Base-by-base conservation (phyloP, 371 early-diverging fungal genomes). In the Vavraia culicis region DNA sequence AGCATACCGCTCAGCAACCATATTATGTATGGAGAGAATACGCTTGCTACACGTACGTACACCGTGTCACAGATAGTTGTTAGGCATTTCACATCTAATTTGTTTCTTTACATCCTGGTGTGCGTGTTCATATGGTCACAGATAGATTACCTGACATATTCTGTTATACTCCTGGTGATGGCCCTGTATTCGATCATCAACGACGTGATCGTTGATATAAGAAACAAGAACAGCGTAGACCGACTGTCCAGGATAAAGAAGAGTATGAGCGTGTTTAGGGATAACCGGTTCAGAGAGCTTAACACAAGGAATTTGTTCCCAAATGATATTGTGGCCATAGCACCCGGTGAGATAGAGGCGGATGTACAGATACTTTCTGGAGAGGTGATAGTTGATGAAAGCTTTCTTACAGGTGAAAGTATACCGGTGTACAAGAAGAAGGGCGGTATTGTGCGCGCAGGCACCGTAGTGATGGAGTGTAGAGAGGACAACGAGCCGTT, bases 361-460 rank as follows among this genome's bases (percentile, higher is more conserved):
- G 99, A 99, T 69, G 83, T 81, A 0, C 68, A 85, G 27, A 72
- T 99, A 15, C 67, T 93, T n/a, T 73, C 79, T 15, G 95, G 95
- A 11, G 88, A 86, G 58, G 88, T 88, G 59, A 85, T 94, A 49
- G 78, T 88, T 39, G 89, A 93, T 67, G 99, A 99, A 67, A 79
- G 80, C 54, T 89, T 93, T 88, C 75, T 99, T 18, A 99, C 99
- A 1, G 99, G 99, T 41, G 87, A 96, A 67, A 77, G 80, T 10
- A 68, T 83, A 15, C 83, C 88, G 0, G 79, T 94, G 22, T 80
- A 81, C 8, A 88, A 86, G 62, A 69, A 68, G 19, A 20, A 10
- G 31, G 41, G 14, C 22, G 41, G 46, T 8, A 46, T 59, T 27
- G 47, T 59, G 4, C 34, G 50, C 4, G 59, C 53, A 49, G 58